Conservation (phyloP, 2,329 filamentous ascomycete genomes). For the Paraconiothyrium sp. region DNA sequence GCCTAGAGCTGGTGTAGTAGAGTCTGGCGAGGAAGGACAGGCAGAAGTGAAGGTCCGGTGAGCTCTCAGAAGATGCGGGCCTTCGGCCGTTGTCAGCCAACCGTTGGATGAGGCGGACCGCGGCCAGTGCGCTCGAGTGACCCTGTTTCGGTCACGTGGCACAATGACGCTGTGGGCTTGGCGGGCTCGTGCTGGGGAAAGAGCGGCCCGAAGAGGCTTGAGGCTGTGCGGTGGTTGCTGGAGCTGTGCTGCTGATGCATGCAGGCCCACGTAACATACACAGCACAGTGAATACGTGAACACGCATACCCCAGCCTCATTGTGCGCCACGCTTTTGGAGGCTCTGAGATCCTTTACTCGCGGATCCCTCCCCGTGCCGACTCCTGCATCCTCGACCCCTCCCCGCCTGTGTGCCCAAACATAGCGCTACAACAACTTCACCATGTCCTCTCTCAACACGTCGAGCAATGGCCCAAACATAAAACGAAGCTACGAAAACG, state of each 20-base stretch:
- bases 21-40: slow-evolving; percentile 6
- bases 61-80: slow-evolving; percentile 12
- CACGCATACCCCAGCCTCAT: background rate
- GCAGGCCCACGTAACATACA: slow-evolving; percentile 13
- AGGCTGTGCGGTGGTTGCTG: slow-evolving; percentile 16
- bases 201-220: slow-evolving; percentile 20
- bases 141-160: slow-evolving; percentile 8
- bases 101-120: slow-evolving; percentile 29
- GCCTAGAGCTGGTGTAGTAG: slow-evolving; percentile 2
- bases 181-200: slow-evolving; percentile 15
- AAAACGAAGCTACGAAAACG: slow-evolving; percentile 68
- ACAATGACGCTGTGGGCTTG: slow-evolving; percentile 20
- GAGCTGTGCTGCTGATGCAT: slow-evolving; percentile 18
- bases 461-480: slow-evolving; percentile 64
- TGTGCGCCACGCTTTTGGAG: background rate
- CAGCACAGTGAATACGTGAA: slow-evolving; percentile 3
- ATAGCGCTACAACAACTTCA: slow-evolving; percentile 52
- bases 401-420: slow-evolving; percentile 21
- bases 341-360: slow-evolving; percentile 2
- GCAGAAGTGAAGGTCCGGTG: slow-evolving; percentile 10
- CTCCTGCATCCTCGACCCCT: slow-evolving; percentile 5
- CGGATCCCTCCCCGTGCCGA: background rate
- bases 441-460: slow-evolving; percentile 75
- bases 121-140: slow-evolving; percentile 5
- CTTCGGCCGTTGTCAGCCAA: slow-evolving; percentile 21